A percentile compares a stretch with the other conserved stretches of the same genome.
These are phyloP conservation scores for Botrytis porri DNA, from an alignment of 2,329 filamentous ascomycete genomes.

Conservation along the genomic window DNA sequence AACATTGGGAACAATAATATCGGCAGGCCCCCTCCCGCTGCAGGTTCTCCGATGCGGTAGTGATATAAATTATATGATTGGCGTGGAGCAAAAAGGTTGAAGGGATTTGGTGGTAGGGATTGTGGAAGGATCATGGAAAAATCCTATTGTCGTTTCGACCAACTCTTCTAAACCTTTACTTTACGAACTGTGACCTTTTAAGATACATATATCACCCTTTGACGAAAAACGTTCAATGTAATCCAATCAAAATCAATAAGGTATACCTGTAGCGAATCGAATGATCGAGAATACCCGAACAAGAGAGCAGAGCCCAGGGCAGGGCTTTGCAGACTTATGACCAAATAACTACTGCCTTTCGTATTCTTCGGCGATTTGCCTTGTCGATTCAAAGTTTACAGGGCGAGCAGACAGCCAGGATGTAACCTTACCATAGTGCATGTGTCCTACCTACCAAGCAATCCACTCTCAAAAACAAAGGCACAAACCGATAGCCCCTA, in stretches of 20 bases:
- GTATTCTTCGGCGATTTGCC: neutral
- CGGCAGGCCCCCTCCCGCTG: slow-evolving; percentile 17
- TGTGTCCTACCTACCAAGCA: neutral
- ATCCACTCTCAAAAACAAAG: neutral
- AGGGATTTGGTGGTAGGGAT: neutral
- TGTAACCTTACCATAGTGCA: neutral
- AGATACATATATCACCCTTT: neutral
- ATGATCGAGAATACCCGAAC: neutral
- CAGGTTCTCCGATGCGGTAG: slow-evolving; percentile 2
- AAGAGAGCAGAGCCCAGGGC: neutral
- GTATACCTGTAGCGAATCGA: neutral
- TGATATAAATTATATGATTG: neutral
- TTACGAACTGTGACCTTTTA: neutral
- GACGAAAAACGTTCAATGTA: neutral
- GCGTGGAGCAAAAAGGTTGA: neutral
- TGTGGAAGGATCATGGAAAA: slow-evolving; percentile 10
- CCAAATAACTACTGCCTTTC: neutral
- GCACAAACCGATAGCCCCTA: neutral
- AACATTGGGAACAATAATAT: neutral
- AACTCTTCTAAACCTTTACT: neutral
- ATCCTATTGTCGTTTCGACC: neutral
- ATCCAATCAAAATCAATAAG: neutral
- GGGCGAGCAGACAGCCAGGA: neutral
- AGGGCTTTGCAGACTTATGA: neutral
- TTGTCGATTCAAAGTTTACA: neutral